Percentiles rank a stretch among this genome's conserved stretches.
Evolutionary conservation across 2,329 filamentous ascomycete genomes (phyloP).

Genomic region (Fusarium humuli): DNA sequence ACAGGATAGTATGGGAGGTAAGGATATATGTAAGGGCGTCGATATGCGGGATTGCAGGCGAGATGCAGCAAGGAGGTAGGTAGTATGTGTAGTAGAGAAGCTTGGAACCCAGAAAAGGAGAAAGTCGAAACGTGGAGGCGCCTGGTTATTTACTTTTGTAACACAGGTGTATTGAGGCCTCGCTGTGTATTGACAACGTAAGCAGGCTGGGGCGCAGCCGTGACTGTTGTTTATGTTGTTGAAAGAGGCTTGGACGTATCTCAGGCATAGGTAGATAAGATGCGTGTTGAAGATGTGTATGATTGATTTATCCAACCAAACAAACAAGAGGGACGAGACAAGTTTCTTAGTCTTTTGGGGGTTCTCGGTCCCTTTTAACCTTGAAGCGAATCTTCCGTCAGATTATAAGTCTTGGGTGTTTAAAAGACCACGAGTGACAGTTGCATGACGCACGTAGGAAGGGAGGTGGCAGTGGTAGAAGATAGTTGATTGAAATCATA

Average conservation of each 20-base stretch:
- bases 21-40: slow-evolving; percentile 6
- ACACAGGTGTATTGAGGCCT: slow-evolving; percentile 36
- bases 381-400: slow-evolving; percentile 21
- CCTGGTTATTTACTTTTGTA: slow-evolving; percentile 38
- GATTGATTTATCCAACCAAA: slow-evolving; percentile 34
- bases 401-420: slow-evolving; percentile 23
- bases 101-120: slow-evolving; percentile 22
- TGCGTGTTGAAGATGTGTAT: slow-evolving; percentile 2
- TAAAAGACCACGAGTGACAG: slow-evolving; percentile 28
- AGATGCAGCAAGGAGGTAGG: slow-evolving; percentile 1
- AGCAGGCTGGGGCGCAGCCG: slow-evolving; percentile 38
- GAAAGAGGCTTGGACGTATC: slow-evolving; percentile 36
- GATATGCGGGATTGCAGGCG: slow-evolving; percentile 2
- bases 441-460: slow-evolving; percentile 34
- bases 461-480: neutral
- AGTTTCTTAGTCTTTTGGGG: slow-evolving; percentile 8
- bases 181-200: slow-evolving; percentile 38
- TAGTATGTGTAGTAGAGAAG: neutral
- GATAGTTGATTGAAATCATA: slow-evolving; percentile 13
- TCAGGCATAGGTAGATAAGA: slow-evolving; percentile 24
- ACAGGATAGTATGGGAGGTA: neutral
- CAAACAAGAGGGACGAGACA: slow-evolving; percentile 13
- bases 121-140: slow-evolving; percentile 18
- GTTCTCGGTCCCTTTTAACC: slow-evolving; percentile 29
- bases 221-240: slow-evolving; percentile 24